Evolutionary conservation across 441 rosid genomes (phyloP).

Genomic region (Aleurites moluccanus): DNA sequence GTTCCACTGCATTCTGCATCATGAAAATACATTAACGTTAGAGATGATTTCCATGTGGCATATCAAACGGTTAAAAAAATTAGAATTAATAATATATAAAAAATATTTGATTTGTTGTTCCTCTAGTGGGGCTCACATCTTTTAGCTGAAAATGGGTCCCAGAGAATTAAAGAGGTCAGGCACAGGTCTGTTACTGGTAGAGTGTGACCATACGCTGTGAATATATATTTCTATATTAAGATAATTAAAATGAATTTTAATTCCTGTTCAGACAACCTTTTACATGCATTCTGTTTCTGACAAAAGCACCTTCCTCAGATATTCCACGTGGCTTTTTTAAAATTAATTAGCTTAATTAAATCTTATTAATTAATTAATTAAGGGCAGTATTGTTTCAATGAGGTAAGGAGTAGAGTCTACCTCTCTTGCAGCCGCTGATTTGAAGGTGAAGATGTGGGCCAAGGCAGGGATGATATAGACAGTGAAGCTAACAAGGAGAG

Average conservation of each 20-base stretch:
- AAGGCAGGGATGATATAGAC: slow-evolving; percentile 91
- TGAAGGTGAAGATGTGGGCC: slow-evolving; percentile 92
- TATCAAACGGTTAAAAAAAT: background rate
- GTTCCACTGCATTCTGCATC: slow-evolving; percentile 94
- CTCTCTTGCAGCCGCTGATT: slow-evolving; percentile 83
- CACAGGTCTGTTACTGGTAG: slow-evolving; percentile 38
- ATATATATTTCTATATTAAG: background rate
- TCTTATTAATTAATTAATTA: background rate
- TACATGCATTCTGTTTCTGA: slow-evolving; percentile 4
- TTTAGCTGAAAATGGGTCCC: background rate
- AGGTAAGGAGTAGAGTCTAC: slow-evolving; percentile 28
- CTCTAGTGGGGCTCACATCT: background rate
- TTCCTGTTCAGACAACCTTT: slow-evolving; percentile 22
- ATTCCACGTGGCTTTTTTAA: background rate
- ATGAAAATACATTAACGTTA: background rate
- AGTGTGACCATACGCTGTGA: slow-evolving; percentile 34
- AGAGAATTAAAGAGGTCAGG: slow-evolving; percentile 35
- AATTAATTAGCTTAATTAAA: too few relatives aligned
- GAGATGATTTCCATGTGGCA: background rate
- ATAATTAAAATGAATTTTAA: background rate
- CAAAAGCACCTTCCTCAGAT: slow-evolving; percentile 3
- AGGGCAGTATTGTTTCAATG: background rate
- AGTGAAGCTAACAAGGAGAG: slow-evolving; percentile 94
- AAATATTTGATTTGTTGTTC: too few relatives aligned
- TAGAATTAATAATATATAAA: too few relatives aligned